These are phyloP conservation scores for Glycine soja DNA, from an alignment of 306 rosid genomes.

Conservation along the genomic window DNA sequence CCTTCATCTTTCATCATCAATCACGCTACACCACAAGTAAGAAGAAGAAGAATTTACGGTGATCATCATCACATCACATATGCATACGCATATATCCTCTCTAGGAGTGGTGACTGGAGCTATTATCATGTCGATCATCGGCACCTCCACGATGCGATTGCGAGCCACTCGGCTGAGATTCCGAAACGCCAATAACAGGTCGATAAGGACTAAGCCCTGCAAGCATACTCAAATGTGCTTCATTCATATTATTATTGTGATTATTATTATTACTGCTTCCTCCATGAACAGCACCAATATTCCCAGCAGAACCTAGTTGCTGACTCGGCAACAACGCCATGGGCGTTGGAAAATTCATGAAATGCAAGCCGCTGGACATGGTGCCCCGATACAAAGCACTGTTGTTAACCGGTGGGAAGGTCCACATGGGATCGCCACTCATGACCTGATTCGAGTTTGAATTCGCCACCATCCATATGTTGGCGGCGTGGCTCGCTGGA, in stretches of 20 bases:
- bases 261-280: background rate
- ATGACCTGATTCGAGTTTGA: slow-evolving; percentile 65
- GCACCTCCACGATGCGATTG: slow-evolving; percentile 64
- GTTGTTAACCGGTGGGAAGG: slow-evolving; percentile 68
- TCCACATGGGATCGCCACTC: slow-evolving; percentile 95
- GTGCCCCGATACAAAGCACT: slow-evolving; percentile 72
- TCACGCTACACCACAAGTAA: slow-evolving; percentile 69
- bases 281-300: slow-evolving; percentile 16
- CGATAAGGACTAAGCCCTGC: slow-evolving; percentile 79
- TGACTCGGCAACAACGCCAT: slow-evolving; percentile 77
- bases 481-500: slow-evolving; percentile 73
- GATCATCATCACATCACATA: background rate
- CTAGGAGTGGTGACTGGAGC: slow-evolving; percentile 67
- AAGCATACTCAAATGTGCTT: slow-evolving; percentile 77
- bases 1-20: background rate
- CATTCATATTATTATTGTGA: slow-evolving; percentile 15
- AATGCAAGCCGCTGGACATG: slow-evolving; percentile 84
- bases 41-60: slow-evolving; percentile 46
- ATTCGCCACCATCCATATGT: slow-evolving; percentile 88
- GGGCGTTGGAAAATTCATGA: slow-evolving; percentile 85
- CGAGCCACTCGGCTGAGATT: slow-evolving; percentile 68
- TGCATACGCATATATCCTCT: background rate
- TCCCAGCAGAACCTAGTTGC: slow-evolving; percentile 55
- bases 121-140: slow-evolving; percentile 63
- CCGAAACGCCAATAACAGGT: slow-evolving; percentile 56